Percentiles rank a stretch among this genome's conserved stretches.
These are phyloP conservation scores for Daldinia childiae DNA, from an alignment of 495 filamentous ascomycete genomes.

Conservation along the genomic window DNA sequence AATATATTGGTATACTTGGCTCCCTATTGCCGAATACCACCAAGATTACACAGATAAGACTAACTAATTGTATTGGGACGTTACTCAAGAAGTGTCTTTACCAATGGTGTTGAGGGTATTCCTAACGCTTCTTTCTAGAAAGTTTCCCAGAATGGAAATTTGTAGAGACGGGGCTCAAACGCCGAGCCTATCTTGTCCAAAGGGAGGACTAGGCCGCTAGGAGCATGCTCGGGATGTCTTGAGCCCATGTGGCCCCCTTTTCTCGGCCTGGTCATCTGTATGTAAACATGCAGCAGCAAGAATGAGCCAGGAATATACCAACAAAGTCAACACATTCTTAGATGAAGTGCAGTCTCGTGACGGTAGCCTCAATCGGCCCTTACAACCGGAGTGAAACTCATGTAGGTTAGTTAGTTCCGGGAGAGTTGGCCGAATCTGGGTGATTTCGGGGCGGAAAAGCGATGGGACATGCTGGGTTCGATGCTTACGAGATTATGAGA, in stretches of 20 bases:
- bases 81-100: background rate
- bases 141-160: background rate
- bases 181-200: constrained; percentile 16
- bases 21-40: background rate
- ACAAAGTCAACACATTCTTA: background rate
- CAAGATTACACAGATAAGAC: background rate
- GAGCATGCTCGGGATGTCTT: background rate
- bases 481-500: constrained; percentile 28
- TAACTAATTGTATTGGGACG: constrained; percentile 2
- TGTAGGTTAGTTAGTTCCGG: constrained; percentile 17
- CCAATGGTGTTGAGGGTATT: constrained; percentile 20
- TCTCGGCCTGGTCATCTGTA: constrained; percentile 2
- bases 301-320: constrained; percentile 3
- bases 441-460: constrained; percentile 29
- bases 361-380: constrained; percentile 32
- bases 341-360: constrained; percentile 14
- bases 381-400: constrained; percentile 20
- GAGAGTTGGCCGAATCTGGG: constrained; percentile 19
- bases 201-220: constrained; percentile 9
- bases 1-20: background rate
- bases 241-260: background rate
- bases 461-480: constrained; percentile 11
- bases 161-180: constrained; percentile 7
- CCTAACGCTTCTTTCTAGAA: constrained; percentile 16
- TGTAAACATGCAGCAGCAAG: background rate